A percentile compares a stretch with the other conserved stretches of the same genome.
These are phyloP conservation scores for Salvia hispanica DNA, from an alignment of 257 asterid genomes.

Conservation along the genomic window DNA sequence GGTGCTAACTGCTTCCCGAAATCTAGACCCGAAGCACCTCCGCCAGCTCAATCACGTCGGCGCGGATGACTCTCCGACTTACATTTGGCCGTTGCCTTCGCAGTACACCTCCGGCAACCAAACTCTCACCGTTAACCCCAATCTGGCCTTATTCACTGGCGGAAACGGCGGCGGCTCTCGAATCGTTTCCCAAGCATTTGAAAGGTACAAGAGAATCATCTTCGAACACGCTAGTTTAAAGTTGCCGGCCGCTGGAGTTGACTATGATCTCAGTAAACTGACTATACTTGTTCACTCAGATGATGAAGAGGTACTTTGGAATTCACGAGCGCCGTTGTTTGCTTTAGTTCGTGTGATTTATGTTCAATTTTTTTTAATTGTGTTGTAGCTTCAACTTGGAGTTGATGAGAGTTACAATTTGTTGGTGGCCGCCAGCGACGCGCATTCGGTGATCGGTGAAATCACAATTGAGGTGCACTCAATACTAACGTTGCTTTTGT, in stretches of 20 bases:
- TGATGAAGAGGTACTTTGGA: conserved; percentile 59
- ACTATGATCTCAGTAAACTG: conserved; percentile 57
- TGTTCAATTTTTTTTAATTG: not conserved
- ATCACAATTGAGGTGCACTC: conserved; percentile 69
- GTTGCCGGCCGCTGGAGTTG: conserved; percentile 35
- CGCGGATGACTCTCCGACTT: conserved; percentile 47
- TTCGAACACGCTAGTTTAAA: conserved; percentile 49
- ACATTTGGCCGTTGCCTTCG: conserved; percentile 82
- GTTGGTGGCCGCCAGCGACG: conserved; percentile 57
- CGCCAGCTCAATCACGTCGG: conserved; percentile 33
- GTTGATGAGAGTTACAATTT: conserved; percentile 89
- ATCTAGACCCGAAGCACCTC: conserved; percentile 28
- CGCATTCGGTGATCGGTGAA: conserved; percentile 61
- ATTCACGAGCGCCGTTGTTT: not conserved
- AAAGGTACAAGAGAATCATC: conserved; percentile 61
- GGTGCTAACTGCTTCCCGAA: conserved; percentile 43
- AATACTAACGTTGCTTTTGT: not conserved
- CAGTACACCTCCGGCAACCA: conserved; percentile 71
- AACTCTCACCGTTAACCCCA: conserved; percentile 79
- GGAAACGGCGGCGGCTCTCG: conserved; percentile 58
- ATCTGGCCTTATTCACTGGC: conserved; percentile 48
- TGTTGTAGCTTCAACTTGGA: conserved; percentile 75
- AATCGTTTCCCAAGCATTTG: conserved; percentile 63
- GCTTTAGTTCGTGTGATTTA: not conserved
- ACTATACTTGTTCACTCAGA: conserved; percentile 57